phyloP scores from a whole-genome alignment of 139 green algal genomes.

The Coccomyxa sp. region DNA sequence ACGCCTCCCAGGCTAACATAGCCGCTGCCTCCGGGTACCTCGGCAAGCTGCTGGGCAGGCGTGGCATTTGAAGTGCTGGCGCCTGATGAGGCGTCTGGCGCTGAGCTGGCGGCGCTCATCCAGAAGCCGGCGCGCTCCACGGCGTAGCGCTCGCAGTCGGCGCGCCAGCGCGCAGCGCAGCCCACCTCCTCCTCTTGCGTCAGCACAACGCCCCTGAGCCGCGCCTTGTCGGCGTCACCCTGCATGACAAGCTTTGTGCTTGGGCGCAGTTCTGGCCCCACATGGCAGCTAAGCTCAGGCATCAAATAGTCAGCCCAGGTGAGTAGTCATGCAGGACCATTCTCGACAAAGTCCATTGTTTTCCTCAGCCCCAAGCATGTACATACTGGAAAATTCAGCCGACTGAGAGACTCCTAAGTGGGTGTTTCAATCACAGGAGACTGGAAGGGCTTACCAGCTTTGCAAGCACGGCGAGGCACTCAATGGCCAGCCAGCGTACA shows the following conservation, averaged over 20 bases:
- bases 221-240: conserved; percentile 20
- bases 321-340: neutral
- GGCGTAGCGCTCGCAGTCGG: conserved; percentile 17
- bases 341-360: neutral
- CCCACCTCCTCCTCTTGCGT: conserved; percentile 20
- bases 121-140: conserved; percentile 39
- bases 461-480: conserved; percentile 37
- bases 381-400: neutral
- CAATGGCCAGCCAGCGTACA: conserved; percentile 47
- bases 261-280: neutral
- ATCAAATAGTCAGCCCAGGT: neutral
- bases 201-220: conserved; percentile 27
- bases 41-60: conserved; percentile 4
- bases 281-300: neutral
- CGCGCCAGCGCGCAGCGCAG: conserved; percentile 30
- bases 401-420: neutral
- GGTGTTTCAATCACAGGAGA: neutral
- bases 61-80: neutral
- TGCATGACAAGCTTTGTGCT: neutral
- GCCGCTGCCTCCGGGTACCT: conserved; percentile 2
- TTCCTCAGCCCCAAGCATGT: neutral
- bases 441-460: conserved; percentile 18
- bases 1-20: conserved; percentile 52
- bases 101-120: conserved; percentile 17
- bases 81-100: neutral